These are phyloP conservation scores for Cunninghamia lanceolata DNA, from an alignment of 75 land plant genomes.

Conservation along the genomic window DNA sequence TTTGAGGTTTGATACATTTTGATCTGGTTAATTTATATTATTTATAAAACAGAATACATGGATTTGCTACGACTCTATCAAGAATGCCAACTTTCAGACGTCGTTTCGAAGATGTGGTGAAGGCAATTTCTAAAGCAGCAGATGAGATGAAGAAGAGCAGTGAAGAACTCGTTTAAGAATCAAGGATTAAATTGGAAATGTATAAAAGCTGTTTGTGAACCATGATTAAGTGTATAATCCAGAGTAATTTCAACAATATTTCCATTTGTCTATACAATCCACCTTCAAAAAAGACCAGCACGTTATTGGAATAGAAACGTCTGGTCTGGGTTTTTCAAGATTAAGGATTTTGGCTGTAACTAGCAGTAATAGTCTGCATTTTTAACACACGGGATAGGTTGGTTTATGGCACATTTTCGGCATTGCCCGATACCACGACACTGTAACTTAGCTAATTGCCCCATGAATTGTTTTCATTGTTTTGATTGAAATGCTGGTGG, in stretches of 20 bases:
- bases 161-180: neutral
- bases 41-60: conserved; percentile 61
- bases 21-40: neutral
- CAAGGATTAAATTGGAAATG: neutral
- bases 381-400: neutral
- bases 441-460: neutral
- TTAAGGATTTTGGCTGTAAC: neutral
- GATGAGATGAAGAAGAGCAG: conserved; percentile 1
- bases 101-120: conserved; percentile 53
- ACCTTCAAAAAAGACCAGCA: neutral
- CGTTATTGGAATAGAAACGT: neutral
- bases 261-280: neutral
- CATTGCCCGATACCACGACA: neutral
- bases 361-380: neutral
- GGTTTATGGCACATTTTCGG: neutral
- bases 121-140: conserved; percentile 45
- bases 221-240: neutral
- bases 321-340: neutral
- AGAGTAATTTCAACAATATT: neutral
- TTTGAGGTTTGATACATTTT: neutral
- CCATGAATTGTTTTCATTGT: neutral
- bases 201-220: neutral
- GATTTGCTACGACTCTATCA: conserved; percentile 67
- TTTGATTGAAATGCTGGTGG: neutral
- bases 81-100: conserved; percentile 81